phyloP scores from a whole-genome alignment of 768 basidiomycete species.

The Lactarius evosmus region DNA sequence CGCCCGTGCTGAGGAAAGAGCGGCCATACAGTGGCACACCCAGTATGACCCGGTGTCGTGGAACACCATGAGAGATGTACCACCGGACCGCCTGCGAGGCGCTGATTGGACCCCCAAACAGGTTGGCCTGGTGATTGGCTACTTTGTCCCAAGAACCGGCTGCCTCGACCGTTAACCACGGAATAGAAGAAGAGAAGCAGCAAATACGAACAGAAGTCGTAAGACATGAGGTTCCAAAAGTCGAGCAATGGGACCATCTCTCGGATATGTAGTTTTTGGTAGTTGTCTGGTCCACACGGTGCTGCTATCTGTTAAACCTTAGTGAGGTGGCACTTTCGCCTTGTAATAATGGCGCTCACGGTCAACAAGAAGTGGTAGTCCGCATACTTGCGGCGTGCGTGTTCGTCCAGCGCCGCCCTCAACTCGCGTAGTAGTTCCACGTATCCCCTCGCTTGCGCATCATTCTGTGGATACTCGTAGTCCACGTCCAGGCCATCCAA shows the following conservation, averaged over 20 bases:
- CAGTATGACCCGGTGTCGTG: conserved; percentile 76
- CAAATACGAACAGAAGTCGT: conserved; percentile 64
- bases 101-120: conserved; percentile 66
- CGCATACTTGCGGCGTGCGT: conserved; percentile 62
- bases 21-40: conserved; percentile 95
- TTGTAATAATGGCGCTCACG: conserved; percentile 42
- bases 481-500: conserved; percentile 91
- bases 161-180: conserved; percentile 31
- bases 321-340: conserved; percentile 10
- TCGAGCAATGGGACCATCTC: conserved; percentile 89
- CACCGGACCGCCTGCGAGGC: conserved; percentile 62
- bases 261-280: conserved; percentile 67
- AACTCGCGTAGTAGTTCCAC: conserved; percentile 77
- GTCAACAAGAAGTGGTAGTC: conserved; percentile 69
- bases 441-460: conserved; percentile 78
- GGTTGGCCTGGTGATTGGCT: conserved; percentile 83
- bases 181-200: conserved; percentile 9
- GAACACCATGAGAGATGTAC: conserved; percentile 70
- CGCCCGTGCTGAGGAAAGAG: conserved; percentile 80
- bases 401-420: conserved; percentile 68
- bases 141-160: conserved; percentile 74
- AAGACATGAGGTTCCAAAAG: conserved; percentile 98
- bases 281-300: conserved; percentile 87
- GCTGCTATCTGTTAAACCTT: conserved; percentile 67
- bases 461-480: conserved; percentile 87